phyloP scores from a whole-genome alignment of 2,329 filamentous ascomycete species.

The Aspergillus sp. region DNA sequence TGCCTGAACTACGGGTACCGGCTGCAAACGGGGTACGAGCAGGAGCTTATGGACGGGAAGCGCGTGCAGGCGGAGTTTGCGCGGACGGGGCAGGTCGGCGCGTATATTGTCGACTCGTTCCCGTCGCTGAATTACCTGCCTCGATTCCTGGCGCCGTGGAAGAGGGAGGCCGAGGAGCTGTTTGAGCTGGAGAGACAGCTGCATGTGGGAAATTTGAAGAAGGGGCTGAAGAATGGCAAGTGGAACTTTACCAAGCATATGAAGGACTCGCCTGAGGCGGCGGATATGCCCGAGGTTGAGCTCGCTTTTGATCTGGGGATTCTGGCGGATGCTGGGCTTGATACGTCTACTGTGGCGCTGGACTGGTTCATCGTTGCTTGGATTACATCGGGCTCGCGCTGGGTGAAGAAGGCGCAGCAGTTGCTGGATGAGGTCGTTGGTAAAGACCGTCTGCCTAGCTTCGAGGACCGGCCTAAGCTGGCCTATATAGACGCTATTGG shows the following conservation, averaged over 20 bases:
- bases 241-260: neutral
- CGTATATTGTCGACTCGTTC: neutral
- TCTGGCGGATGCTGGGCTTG: neutral
- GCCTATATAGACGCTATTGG: conserved; percentile 1
- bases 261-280: neutral
- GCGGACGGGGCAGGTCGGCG: neutral
- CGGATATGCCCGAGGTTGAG: neutral
- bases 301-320: neutral
- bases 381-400: neutral
- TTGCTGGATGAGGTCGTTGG: conserved; percentile 1
- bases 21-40: neutral
- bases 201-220: neutral
- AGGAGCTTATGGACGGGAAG: neutral
- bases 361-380: conserved; percentile 4
- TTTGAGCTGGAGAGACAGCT: neutral
- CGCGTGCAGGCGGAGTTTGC: neutral
- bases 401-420: neutral
- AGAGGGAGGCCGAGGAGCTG: neutral
- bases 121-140: neutral
- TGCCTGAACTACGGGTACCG: neutral
- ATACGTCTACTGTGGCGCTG: neutral
- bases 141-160: neutral
- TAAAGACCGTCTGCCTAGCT: neutral
- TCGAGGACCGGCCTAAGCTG: neutral
- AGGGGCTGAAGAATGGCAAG: neutral